A percentile compares a stretch with the other conserved stretches of the same genome.
Conservation (phyloP, 2,329 filamentous ascomycete species). For the Alternaria gaisen region DNA sequence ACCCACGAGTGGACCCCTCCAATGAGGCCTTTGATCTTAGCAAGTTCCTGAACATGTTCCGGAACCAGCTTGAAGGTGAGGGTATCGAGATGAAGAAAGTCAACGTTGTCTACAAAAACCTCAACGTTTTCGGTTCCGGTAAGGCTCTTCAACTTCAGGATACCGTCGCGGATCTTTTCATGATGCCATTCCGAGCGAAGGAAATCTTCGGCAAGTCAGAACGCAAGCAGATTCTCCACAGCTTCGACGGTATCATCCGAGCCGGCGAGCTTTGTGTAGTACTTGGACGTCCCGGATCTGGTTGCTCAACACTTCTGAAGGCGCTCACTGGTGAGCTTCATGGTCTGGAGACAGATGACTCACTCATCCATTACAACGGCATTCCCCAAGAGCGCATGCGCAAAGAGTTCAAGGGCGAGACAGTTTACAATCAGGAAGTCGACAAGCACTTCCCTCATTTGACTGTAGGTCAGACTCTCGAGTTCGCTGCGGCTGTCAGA, state of each 20-base stretch:
- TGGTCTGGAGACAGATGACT: constrained; percentile 64
- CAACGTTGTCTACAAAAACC: constrained; percentile 70
- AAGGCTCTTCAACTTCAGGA: constrained; percentile 73
- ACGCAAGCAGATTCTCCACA: constrained; percentile 64
- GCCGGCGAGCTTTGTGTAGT: constrained; percentile 60
- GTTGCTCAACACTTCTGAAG: constrained; percentile 72
- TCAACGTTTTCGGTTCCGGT: constrained; percentile 73
- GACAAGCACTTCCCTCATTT: constrained; percentile 66
- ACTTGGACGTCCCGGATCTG: constrained; percentile 62
- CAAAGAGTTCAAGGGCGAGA: constrained; percentile 58
- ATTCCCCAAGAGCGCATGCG: constrained; percentile 54
- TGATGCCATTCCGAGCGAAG: constrained; percentile 65
- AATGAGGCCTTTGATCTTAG: constrained; percentile 63
- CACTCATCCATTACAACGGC: constrained; percentile 70
- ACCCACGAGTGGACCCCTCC: constrained; percentile 62
- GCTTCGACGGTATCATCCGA: constrained; percentile 63
- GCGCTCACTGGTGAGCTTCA: constrained; percentile 68
- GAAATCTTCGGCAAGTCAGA: constrained; percentile 60
- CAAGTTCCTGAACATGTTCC: constrained; percentile 61
- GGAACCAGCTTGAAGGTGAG: constrained; percentile 63
- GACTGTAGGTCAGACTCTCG: constrained; percentile 65
- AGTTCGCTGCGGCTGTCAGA: constrained; percentile 64
- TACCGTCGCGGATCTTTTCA: constrained; percentile 68
- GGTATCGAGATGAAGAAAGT: constrained; percentile 63
- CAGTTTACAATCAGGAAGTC: constrained; percentile 58